These are phyloP conservation scores for Stagonosporopsis chrysanthemi DNA, from an alignment of 2,329 filamentous ascomycete genomes.

Conservation along the genomic window DNA sequence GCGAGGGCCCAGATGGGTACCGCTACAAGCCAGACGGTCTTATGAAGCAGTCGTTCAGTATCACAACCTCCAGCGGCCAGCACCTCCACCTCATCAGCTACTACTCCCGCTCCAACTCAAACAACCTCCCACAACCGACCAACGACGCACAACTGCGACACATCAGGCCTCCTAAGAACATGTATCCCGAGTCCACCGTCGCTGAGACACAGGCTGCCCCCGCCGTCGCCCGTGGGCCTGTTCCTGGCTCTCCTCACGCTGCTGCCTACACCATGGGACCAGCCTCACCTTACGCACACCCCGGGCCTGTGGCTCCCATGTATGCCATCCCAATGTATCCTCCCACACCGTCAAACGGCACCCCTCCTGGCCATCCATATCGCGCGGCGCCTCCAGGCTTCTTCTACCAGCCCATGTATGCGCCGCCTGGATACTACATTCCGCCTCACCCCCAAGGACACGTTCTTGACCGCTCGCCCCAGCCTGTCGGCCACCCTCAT, in stretches of 20 bases:
- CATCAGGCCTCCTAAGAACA: constrained; percentile 87
- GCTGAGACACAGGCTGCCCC: constrained; percentile 83
- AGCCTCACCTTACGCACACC: constrained; percentile 57
- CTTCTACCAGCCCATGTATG: constrained; percentile 41
- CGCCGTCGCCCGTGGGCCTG: constrained; percentile 78
- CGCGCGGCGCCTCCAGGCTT: constrained; percentile 42
- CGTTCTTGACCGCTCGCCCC: constrained; percentile 47
- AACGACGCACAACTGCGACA: constrained; percentile 80
- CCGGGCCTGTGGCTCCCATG: constrained; percentile 51
- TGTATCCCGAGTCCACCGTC: constrained; percentile 96
- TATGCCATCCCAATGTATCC: constrained; percentile 52
- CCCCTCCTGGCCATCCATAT: constrained; percentile 53
- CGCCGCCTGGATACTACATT: constrained; percentile 43
- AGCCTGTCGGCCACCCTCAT: constrained; percentile 50
- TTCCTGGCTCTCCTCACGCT: constrained; percentile 65
- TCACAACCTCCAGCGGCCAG: constrained; percentile 87
- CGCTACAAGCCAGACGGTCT: constrained; percentile 83
- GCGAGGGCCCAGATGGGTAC: constrained; percentile 62
- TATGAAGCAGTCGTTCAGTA: constrained; percentile 99
- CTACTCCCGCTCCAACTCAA: constrained; percentile 81
- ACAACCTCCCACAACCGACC: constrained; percentile 80
- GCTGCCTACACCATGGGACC: constrained; percentile 64
- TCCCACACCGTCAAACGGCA: constrained; percentile 52
- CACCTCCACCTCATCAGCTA: constrained; percentile 98
- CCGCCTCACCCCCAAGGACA: constrained; percentile 31